Evolutionary conservation across 2,329 filamentous ascomycete genomes (phyloP).

Genomic region (Trichoderma citrinoviride): DNA sequence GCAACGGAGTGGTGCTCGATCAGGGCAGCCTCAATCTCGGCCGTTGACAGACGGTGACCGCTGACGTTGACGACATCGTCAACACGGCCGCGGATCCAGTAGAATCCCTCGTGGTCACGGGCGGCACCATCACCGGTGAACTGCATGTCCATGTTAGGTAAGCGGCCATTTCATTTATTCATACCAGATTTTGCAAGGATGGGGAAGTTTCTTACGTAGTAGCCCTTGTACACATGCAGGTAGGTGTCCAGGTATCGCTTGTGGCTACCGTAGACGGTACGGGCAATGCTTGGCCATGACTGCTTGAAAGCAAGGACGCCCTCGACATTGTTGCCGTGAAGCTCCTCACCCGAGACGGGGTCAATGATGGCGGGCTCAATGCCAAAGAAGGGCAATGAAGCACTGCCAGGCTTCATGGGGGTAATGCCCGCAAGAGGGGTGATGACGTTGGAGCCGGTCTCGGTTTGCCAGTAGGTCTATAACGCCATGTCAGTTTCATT

Average conservation of each 20-base stretch:
- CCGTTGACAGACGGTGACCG: constrained; percentile 92
- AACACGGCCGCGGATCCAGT: constrained; percentile 98
- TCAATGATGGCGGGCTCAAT: constrained; percentile 98
- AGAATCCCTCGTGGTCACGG: constrained; percentile 96
- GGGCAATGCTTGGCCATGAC: constrained; percentile 96
- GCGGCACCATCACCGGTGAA: constrained; percentile 93
- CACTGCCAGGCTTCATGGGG: constrained; percentile 93
- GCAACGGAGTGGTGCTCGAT: constrained; percentile 88
- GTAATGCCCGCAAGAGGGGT: constrained; percentile 89
- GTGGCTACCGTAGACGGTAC: constrained; percentile 96
- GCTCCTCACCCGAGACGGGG: constrained; percentile 89
- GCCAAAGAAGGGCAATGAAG: constrained; percentile 95
- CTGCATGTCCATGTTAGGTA: constrained; percentile 39
- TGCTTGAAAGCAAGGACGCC: constrained; percentile 97
- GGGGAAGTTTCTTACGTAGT: constrained; percentile 73
- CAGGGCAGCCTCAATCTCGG: constrained; percentile 95
- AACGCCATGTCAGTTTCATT: constrained; percentile 25
- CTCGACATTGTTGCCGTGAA: constrained; percentile 94
- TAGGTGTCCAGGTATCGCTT: constrained; percentile 99
- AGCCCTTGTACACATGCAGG: constrained; percentile 94
- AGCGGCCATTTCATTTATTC: no score
- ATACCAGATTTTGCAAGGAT: neutral
- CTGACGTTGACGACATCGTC: constrained; percentile 99
- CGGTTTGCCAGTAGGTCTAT: constrained; percentile 99
- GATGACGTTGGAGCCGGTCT: constrained; percentile 96